Base-by-base conservation (phyloP, 148 eudicot species). In the Fagopyrum homotropicum region DNA sequence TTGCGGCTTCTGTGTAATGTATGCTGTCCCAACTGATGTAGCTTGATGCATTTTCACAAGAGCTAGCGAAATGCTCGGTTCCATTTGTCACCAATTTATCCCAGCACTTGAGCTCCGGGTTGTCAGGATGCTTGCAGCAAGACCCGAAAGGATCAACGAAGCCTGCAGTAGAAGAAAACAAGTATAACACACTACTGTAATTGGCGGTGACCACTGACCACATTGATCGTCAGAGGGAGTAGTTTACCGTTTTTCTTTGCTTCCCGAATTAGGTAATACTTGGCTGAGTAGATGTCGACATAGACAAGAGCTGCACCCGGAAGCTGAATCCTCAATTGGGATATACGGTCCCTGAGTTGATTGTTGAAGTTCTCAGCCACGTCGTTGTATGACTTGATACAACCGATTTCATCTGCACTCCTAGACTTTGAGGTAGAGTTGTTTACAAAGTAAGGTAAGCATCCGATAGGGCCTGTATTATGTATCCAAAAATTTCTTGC, bases 401-500 rank as follows among this genome's bases (percentile, higher is more conserved):
- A 80, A 3, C 82, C 81, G 40, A 47, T 8, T 51, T 66, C 71
- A 6, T 75, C 76, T 7, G 22, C 12, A 72, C 76, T 79, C 30
- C 74, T 73, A n/a, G 81, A 74, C 46, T 64, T 60, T 29, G 83
- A 81, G 22, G 83, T 77, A 57, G 45, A 26, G 1, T 56, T 72
- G 8, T 29, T 64, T 17, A 82, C 70, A 4, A 81, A 74, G 55
- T 4, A 22, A 59, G 87, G 84, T 52, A 84, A 61, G 83, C 84
- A 84, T 26, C 87, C 87, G 16, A 82, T 68, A 9, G 87, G 87
- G 35, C 87, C 84, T 35, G 81, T 84, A 72, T 82, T 82, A 43
- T 79, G 84, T 55, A 82, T 75, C 87, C 83, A 82, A 79, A 82
- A 79, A 43, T 49, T 45, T 56, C 83, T 75, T 75, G 83, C 84